A percentile compares a stretch with the other conserved stretches of the same genome.
Evolutionary conservation across 768 basidiomycete genomes (phyloP).

Genomic region (Wakefieldia striispora): DNA sequence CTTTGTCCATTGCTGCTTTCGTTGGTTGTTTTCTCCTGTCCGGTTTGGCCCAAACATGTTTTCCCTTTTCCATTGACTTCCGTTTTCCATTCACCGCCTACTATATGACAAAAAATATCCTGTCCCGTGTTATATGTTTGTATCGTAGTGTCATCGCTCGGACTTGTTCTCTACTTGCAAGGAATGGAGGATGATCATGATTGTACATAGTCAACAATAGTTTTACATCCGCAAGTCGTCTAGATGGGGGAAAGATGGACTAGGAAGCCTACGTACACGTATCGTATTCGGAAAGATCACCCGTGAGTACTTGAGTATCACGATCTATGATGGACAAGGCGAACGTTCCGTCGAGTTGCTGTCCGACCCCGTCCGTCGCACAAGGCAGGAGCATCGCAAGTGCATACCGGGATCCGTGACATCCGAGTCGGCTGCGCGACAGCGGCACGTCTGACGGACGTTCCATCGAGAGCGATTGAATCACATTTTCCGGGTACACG

Average conservation of each 20-base stretch:
- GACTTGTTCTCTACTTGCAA: slow-evolving; percentile 11
- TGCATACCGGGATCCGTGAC: background rate
- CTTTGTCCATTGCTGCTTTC: slow-evolving; percentile 17
- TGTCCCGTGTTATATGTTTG: slow-evolving; percentile 23
- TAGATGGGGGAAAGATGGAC: background rate
- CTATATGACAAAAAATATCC: slow-evolving; percentile 31
- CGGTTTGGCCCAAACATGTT: background rate
- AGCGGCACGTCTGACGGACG: background rate
- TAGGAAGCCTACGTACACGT: too few species aligned
- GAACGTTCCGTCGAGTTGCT: slow-evolving; percentile 6
- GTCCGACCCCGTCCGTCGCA: background rate
- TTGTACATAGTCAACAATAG: slow-evolving; percentile 23
- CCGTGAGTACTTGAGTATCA: too few species aligned
- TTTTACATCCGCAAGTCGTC: background rate
- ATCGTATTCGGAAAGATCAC: too few species aligned
- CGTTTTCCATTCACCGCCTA: slow-evolving; percentile 5
- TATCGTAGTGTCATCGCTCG: slow-evolving; percentile 26
- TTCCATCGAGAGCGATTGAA: too few species aligned
- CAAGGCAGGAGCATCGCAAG: slow-evolving; percentile 5
- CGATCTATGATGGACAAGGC: slow-evolving; percentile 4
- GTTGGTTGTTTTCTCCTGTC: slow-evolving; percentile 11
- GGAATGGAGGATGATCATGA: slow-evolving; percentile 27
- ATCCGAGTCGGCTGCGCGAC: background rate
- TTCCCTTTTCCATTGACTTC: slow-evolving; percentile 2
- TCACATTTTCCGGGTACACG: background rate